A percentile compares a stretch with the other conserved stretches of the same genome.
Conservation (phyloP, 1,284 basidiomycete genomes). For the Microbotryomycetes sp. region DNA sequence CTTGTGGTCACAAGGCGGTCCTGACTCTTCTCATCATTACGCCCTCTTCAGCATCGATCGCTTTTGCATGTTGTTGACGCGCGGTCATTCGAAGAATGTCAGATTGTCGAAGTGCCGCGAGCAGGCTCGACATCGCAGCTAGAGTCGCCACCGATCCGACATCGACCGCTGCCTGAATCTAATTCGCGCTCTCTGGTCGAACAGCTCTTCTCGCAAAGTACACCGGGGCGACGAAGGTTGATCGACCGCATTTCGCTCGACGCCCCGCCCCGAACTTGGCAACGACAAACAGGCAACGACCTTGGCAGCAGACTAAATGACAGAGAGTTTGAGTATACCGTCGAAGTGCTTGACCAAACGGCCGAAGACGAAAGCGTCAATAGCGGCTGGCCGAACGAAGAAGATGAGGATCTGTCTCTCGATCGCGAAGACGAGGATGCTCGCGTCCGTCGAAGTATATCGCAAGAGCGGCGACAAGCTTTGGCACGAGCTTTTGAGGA, state of each 20-base stretch:
- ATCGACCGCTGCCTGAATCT: slow-evolving; percentile 1
- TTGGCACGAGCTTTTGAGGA: not conserved
- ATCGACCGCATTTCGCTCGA: not conserved
- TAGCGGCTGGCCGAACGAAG: not conserved
- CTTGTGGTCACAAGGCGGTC: too few relatives aligned
- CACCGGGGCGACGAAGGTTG: not conserved
- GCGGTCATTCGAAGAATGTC: slow-evolving; percentile 65
- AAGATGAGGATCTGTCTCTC: not conserved
- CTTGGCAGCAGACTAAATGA: not conserved
- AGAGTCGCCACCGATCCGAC: not conserved
- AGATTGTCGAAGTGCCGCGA: slow-evolving; percentile 49
- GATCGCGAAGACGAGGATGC: not conserved
- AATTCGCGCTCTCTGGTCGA: not conserved
- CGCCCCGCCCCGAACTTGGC: not conserved
- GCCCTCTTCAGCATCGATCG: slow-evolving; percentile 55
- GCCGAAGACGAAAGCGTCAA: not conserved
- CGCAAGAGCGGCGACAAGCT: not conserved
- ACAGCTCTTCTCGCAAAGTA: not conserved
- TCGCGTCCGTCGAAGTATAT: not conserved
- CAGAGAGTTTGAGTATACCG: not conserved
- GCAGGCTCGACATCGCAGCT: not conserved
- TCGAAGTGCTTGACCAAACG: not conserved
- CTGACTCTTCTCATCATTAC: not conserved
- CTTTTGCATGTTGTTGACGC: slow-evolving; percentile 69
- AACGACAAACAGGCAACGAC: not conserved